Base-by-base conservation (phyloP, 352 stramenopile genomes). In the Phytophthora cryptogea region DNA sequence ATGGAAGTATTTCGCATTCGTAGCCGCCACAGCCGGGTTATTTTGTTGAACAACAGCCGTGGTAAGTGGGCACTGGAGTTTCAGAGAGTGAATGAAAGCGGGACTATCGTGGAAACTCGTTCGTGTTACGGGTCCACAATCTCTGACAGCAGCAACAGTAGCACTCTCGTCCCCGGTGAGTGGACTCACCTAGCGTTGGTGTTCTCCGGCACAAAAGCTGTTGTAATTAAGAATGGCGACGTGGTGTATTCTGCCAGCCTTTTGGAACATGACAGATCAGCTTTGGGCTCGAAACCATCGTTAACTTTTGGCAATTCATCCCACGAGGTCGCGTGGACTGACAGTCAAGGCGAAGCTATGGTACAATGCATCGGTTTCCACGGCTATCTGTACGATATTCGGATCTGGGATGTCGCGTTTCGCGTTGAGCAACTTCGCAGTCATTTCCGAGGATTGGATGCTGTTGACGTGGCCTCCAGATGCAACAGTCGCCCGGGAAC, bases 111-210 rank as follows among this genome's bases (percentile, higher is more conserved):
- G 37, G 45, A 67, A 23, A 39, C 42, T 39, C 44, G 40, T 43
- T 37, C 33, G 27, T 49, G 31, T 42, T 16, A 40, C 50, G 44
- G 50, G 11, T 39, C n/a, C 17, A 8, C 16, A 43, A 33, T 6
- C 14, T 50, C 5, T 17, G 32, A 50, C 16, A 63, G 10, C 33
- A 13, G 35, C n/a, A 52, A 4, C 9, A 44, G 36, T 32, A 35
- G 44, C 9, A 56, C 35, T 51, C 31, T 68, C 26, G 30, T 45
- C 14, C 52, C 64, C 11, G 63, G 61, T 16, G 39, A 80, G 32
- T 90, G 80, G 80, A 23, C 75, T 17, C 80, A 90, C 55, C 40
- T 89, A 11, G 70, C 71, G n/a, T 20, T 88, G 13, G 76, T 90
- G 0, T 67, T 80, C 32, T 70, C 66, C 36, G 75, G 74, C 1